phyloP scores from a whole-genome alignment of 2,329 filamentous ascomycete genomes.

The Alternaria sp. region DNA sequence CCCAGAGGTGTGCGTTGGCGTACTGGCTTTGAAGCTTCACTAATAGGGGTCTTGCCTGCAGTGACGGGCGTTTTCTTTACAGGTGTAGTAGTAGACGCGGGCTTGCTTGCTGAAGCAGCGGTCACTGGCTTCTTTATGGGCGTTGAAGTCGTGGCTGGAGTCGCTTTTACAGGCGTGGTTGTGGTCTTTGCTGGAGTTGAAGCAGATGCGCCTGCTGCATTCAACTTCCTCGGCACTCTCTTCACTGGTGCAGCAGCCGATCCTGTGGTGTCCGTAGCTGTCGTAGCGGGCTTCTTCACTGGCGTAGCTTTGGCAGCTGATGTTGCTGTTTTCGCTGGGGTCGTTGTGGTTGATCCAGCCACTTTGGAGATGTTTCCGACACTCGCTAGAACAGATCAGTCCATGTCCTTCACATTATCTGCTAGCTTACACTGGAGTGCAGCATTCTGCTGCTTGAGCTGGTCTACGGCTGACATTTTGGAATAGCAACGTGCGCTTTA shows the following conservation, averaged over 20 bases:
- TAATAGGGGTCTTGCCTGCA: conserved; percentile 27
- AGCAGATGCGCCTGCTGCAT: conserved; percentile 16
- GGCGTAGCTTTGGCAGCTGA: conserved; percentile 26
- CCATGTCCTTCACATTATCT: neutral
- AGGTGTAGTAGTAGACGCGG: conserved; percentile 31
- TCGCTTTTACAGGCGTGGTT: conserved; percentile 11
- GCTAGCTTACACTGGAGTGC: conserved; percentile 50
- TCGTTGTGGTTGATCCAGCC: conserved; percentile 34
- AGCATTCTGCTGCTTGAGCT: conserved; percentile 55
- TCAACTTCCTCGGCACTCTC: conserved; percentile 31
- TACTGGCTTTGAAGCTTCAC: conserved; percentile 27
- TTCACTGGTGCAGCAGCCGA: conserved; percentile 36
- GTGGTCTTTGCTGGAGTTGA: conserved; percentile 13
- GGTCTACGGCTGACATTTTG: conserved; percentile 47
- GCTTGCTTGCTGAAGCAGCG: conserved; percentile 32
- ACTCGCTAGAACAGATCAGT: conserved; percentile 34
- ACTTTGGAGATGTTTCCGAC: conserved; percentile 42
- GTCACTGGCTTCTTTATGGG: conserved; percentile 12
- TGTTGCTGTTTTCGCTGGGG: conserved; percentile 27
- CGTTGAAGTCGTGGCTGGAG: conserved; percentile 19
- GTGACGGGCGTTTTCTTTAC: conserved; percentile 30
- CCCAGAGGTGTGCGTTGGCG: conserved; percentile 25
- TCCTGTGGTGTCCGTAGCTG: conserved; percentile 11
- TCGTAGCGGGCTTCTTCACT: conserved; percentile 26
- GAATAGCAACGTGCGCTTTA: neutral